Conservation (phyloP, 495 filamentous ascomycete genomes). For the Hypoxylon rickii region DNA sequence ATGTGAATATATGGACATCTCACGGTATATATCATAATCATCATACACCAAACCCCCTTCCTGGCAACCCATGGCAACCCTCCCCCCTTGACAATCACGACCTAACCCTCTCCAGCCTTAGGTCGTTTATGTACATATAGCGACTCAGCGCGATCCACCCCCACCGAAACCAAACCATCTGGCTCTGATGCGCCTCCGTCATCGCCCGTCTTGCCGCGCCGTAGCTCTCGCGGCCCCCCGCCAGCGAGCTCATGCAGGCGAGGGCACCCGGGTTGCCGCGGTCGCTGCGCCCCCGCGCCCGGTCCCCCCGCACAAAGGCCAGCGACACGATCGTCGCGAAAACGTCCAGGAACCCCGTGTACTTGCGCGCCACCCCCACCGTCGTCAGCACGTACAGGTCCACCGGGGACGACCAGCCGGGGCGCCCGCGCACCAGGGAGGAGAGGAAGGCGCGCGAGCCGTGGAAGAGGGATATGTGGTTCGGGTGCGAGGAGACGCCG, state of each 20-base stretch:
- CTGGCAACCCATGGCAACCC: neutral
- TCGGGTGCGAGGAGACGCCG: constrained; percentile 85
- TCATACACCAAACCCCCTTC: neutral
- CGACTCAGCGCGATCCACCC: constrained; percentile 89
- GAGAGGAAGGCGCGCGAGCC: constrained; percentile 75
- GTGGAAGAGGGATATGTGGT: constrained; percentile 85
- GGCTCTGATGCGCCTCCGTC: constrained; percentile 84
- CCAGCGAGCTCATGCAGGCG: constrained; percentile 69
- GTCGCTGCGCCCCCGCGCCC: constrained; percentile 31
- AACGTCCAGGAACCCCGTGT: constrained; percentile 74
- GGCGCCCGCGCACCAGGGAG: constrained; percentile 62
- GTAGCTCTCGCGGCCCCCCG: constrained; percentile 57
- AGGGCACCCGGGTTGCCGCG: constrained; percentile 55
- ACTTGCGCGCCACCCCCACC: constrained; percentile 76
- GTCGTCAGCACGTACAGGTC: constrained; percentile 81
- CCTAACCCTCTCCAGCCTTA: constrained; percentile 62
- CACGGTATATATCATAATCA: neutral
- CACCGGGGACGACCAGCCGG: constrained; percentile 72
- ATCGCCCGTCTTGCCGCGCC: constrained; percentile 76
- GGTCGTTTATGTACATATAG: constrained; percentile 96
- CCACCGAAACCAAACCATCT: constrained; percentile 99
- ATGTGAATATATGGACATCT: too few species aligned
- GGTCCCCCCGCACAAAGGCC: constrained; percentile 39
- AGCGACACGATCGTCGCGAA: constrained; percentile 63
- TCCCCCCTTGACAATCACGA: constrained; percentile 27